Percentiles rank a stretch among this genome's conserved stretches.
These are phyloP conservation scores for Aureobasidium mangrovei DNA, from an alignment of 2,329 filamentous ascomycete species.

Conservation along the genomic window DNA sequence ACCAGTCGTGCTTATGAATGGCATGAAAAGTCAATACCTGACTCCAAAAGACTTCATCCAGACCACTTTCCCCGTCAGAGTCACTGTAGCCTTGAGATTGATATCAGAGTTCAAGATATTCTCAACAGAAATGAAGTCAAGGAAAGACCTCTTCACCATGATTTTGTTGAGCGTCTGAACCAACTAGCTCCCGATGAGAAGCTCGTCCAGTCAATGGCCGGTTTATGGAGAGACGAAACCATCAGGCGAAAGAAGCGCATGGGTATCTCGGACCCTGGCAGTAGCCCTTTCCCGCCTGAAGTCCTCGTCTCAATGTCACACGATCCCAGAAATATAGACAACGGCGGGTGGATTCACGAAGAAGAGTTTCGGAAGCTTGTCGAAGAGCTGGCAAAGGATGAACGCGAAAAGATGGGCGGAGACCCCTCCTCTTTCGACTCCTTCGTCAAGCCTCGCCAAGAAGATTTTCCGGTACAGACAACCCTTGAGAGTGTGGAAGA, in stretches of 20 bases:
- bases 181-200: constrained; percentile 62
- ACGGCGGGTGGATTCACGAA: constrained; percentile 89
- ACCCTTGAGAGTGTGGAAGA: constrained; percentile 78
- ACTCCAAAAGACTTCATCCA: constrained; percentile 52
- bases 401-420: constrained; percentile 42
- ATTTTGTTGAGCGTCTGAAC: constrained; percentile 66
- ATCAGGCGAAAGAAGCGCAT: constrained; percentile 66
- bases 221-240: constrained; percentile 85
- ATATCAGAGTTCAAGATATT: constrained; percentile 83
- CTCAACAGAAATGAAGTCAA: constrained; percentile 68
- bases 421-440: constrained; percentile 50
- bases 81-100: constrained; percentile 82
- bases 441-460: constrained; percentile 47
- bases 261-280: constrained; percentile 53
- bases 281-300: constrained; percentile 71
- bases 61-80: constrained; percentile 64
- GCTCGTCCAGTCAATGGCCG: constrained; percentile 87
- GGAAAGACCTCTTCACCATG: constrained; percentile 73
- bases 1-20: constrained; percentile 58
- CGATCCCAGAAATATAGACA: constrained; percentile 60
- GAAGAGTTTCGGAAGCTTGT: constrained; percentile 67
- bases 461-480: constrained; percentile 55
- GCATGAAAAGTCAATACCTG: constrained; percentile 66
- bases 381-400: constrained; percentile 52
- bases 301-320: constrained; percentile 84